Evolutionary conservation across 1,284 basidiomycete species (phyloP), one percentile per base, ranked within the genome.

Genomic region (Farysia itapuensis): DNA sequence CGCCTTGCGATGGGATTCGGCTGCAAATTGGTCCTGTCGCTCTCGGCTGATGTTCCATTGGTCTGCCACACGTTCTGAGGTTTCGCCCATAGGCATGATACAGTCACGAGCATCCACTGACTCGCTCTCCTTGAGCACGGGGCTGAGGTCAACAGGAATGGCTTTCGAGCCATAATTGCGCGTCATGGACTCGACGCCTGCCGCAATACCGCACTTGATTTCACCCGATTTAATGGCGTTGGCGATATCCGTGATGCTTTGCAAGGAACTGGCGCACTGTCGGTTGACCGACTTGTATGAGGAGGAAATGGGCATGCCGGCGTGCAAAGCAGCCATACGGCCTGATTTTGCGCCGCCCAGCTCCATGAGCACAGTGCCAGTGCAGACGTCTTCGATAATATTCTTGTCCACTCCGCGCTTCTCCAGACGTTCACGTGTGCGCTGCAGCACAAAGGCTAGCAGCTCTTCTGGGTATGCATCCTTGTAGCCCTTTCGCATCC

Each of bases 331-430:
- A 4, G 77, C 77, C 46, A 78, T 61, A 19, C 77, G 54, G 24
- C 76, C 77, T 24, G 63, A 69, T 39, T 77, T 78, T 25, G 77
- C 76, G 7, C 77, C 77, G n/a, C 77, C 77, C 13, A 77, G 60
- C 59, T 77, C 77, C 73, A 76, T 76, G 18, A 78, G 54, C n/a
- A 78, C 77, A 9, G 69, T 78, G 7, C 77, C 77, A 20, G 70
- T 70, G 60, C 67, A 67, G 31, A 78, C 67, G 49, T 78, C 77
- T 41, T 78, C 50, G 32, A 78, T 71, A 14, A 70, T 59, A 33
- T 61, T 42, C 40, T 73, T 65, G 48, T 74, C 67, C n/a, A 78
- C 66, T 22, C 75, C 75, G 39, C 65, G 64, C 9, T 49, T 42
- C 41, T 78, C 75, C 34, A 78, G 64, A 4, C 72, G 40, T 26